Percentiles rank a stretch among this genome's conserved stretches.
phyloP scores from a whole-genome alignment of 2,329 filamentous ascomycete genomes.

The Microsporum ferrugineum region DNA sequence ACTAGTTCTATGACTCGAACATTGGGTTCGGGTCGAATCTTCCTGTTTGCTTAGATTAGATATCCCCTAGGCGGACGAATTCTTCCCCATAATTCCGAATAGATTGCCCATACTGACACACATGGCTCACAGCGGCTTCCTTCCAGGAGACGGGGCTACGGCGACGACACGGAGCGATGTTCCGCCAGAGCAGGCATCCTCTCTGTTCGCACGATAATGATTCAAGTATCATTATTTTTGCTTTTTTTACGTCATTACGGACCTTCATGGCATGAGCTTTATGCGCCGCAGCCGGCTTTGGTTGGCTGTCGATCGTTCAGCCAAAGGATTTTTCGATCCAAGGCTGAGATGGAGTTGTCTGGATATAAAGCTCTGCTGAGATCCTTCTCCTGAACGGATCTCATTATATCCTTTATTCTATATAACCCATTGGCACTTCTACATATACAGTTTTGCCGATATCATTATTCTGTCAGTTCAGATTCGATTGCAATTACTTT shows the following conservation, averaged over 20 bases:
- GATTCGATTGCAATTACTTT: not conserved
- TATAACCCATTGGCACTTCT: not conserved
- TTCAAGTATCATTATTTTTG: not conserved
- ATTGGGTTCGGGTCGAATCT: not conserved
- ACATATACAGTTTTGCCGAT: not conserved
- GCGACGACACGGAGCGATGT: not conserved
- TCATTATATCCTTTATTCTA: not conserved
- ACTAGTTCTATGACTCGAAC: not conserved
- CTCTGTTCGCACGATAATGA: not conserved
- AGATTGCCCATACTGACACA: not conserved
- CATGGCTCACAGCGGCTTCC: not conserved
- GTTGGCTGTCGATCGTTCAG: not conserved
- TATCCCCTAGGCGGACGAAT: not conserved
- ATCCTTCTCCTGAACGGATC: not conserved
- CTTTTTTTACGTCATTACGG: not conserved
- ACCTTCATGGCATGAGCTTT: not conserved
- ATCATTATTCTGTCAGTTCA: not conserved
- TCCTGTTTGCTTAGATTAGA: not conserved
- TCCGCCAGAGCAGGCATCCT: not conserved
- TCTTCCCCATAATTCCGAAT: not conserved
- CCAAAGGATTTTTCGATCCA: not conserved
- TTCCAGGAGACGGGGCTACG: not conserved
- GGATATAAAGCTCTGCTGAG: not conserved
- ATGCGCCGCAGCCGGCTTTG: not conserved
- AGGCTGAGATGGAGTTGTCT: not conserved